These are phyloP conservation scores for Saururus chinensis DNA, from an alignment of 164 flowering plant genomes.

Conservation along the genomic window DNA sequence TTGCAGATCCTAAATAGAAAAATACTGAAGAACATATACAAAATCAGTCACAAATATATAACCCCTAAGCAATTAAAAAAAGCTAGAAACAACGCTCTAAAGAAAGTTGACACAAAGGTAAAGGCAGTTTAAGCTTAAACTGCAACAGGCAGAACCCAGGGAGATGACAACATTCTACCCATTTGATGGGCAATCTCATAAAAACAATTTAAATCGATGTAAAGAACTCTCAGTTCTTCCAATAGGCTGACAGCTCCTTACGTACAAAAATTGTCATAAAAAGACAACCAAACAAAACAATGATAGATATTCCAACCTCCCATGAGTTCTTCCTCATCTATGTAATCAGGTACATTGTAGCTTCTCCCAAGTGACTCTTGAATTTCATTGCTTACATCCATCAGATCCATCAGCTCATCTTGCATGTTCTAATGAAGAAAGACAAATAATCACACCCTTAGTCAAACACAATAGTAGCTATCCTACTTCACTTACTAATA, in stretches of 20 bases:
- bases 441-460: neutral
- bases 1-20: neutral
- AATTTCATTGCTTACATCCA: conserved; percentile 89
- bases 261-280: neutral
- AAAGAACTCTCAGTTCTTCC: neutral
- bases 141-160: neutral
- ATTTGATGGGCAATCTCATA: too few relatives aligned
- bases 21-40: neutral
- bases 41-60: too few relatives aligned
- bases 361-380: conserved; percentile 96
- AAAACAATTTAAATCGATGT: too few relatives aligned
- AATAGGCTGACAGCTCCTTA: neutral
- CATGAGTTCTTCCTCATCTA: conserved; percentile 95
- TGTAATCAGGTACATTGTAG: conserved; percentile 91
- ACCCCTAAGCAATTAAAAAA: too few relatives aligned
- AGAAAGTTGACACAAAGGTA: neutral
- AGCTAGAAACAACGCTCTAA: too few relatives aligned
- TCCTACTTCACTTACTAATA: neutral
- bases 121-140: neutral
- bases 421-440: conserved; percentile 56
- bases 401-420: conserved; percentile 98
- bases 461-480: too few relatives aligned
- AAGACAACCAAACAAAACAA: neutral
- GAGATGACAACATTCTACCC: too few relatives aligned
- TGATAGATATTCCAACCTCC: conserved; percentile 45